Evolutionary conservation across 78 protist species (phyloP).

Genomic region (Chrysochromulina parva): DNA sequence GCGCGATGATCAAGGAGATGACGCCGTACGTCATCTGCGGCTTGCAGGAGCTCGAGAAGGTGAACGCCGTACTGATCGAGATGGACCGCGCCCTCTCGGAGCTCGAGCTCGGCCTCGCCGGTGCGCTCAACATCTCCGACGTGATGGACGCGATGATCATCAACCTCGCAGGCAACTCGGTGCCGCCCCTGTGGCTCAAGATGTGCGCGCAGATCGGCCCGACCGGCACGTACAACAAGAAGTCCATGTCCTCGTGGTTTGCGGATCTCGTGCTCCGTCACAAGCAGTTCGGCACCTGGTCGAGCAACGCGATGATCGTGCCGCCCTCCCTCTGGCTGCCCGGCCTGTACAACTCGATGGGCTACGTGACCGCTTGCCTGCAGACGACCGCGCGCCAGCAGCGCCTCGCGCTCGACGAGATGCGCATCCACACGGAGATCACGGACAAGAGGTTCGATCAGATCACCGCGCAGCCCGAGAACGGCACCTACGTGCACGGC

Average conservation of each 20-base stretch:
- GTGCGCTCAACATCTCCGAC: conserved; percentile 69
- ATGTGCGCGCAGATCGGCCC: not conserved
- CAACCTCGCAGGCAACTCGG: conserved; percentile 31
- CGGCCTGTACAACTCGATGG: not conserved
- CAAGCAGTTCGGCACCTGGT: not conserved
- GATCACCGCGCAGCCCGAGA: conserved; percentile 57
- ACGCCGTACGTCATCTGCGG: not conserved
- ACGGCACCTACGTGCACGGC: conserved; percentile 81
- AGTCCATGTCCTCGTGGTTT: not conserved
- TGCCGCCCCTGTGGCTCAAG: conserved; percentile 63
- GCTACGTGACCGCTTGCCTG: not conserved
- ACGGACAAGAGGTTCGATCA: not conserved
- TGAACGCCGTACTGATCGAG: conserved; percentile 54
- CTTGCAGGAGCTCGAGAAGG: conserved; percentile 75
- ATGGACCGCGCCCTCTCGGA: conserved; percentile 55
- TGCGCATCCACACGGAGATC: not conserved
- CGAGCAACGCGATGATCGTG: not conserved
- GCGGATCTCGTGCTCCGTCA: not conserved
- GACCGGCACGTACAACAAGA: not conserved
- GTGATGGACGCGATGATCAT: conserved; percentile 51
- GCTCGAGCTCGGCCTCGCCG: conserved; percentile 71
- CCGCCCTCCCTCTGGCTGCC: not conserved
- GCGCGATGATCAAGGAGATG: not conserved
- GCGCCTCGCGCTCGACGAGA: not conserved
- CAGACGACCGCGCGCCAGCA: not conserved